Percentiles rank a stretch among this genome's conserved stretches.
Conservation (phyloP, 176 grass and related monocot genomes). For the Miscanthus lutarioriparius region DNA sequence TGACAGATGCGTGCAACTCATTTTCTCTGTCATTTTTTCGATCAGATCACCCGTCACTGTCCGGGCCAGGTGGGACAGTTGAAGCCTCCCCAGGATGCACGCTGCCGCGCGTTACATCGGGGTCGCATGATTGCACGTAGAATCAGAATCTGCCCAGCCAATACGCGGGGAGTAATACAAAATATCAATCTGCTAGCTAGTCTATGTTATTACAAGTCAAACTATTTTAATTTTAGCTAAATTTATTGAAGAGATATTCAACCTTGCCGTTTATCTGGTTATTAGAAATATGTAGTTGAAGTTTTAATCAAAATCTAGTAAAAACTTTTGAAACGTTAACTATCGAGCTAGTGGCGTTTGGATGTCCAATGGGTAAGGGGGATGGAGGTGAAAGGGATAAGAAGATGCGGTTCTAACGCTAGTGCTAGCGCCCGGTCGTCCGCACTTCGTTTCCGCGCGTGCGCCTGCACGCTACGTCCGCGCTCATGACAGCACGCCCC, state of each 20-base stretch:
- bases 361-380: no score
- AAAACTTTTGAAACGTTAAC: no score
- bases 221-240: background rate
- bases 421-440: no score
- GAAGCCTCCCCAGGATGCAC: slow-evolving; percentile 26
- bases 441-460: no score
- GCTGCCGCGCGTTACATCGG: slow-evolving; percentile 13
- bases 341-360: no score
- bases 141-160: background rate
- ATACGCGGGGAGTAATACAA: background rate
- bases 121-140: slow-evolving; percentile 38
- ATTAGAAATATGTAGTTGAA: background rate
- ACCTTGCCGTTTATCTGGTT: background rate
- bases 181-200: background rate
- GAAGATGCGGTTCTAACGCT: no score
- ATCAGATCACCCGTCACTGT: background rate
- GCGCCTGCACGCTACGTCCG: no score
- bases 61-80: background rate
- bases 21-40: background rate
- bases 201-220: background rate
- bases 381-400: no score
- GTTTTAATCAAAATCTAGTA: no score
- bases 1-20: background rate
- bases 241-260: background rate
- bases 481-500: no score